Evolutionary conservation across 2,329 filamentous ascomycete genomes (phyloP).

Genomic region (Elsinoe arachidis): DNA sequence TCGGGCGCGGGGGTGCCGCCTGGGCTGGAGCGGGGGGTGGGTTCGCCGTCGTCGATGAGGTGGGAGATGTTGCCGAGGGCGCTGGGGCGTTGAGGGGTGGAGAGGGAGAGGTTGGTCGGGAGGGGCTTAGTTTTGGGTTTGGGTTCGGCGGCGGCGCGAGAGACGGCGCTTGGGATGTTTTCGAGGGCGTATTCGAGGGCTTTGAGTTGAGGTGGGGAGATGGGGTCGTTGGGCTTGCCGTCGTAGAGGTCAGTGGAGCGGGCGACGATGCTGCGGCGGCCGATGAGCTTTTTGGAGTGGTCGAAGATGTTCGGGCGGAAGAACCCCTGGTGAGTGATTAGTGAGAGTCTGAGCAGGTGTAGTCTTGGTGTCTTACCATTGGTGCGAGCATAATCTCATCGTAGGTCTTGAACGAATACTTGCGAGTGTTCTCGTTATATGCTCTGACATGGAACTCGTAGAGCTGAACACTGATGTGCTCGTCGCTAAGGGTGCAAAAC

Average conservation of each 20-base stretch:
- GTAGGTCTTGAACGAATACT: conserved; percentile 94
- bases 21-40: conserved; percentile 74
- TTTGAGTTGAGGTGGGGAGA: conserved; percentile 72
- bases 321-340: conserved; percentile 49
- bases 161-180: conserved; percentile 29
- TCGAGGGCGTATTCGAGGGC: conserved; percentile 46
- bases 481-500: conserved; percentile 83
- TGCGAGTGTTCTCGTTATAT: conserved; percentile 78
- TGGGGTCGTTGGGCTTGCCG: conserved; percentile 80
- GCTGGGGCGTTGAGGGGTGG: conserved; percentile 23
- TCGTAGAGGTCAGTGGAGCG: conserved; percentile 93
- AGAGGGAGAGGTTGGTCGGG: conserved; percentile 21
- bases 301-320: conserved; percentile 86
- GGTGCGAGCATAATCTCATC: conserved; percentile 92
- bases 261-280: conserved; percentile 71
- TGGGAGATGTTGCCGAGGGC: conserved; percentile 60
- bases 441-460: conserved; percentile 86
- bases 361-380: conserved; percentile 45
- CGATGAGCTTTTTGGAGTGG: conserved; percentile 66
- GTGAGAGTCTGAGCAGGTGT: not conserved
- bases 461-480: conserved; percentile 77
- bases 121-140: conserved; percentile 48
- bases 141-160: conserved; percentile 41
- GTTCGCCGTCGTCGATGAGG: conserved; percentile 56
- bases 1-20: conserved; percentile 84